Base-by-base conservation (phyloP, 2,329 filamentous ascomycete genomes). In the Hyphodiscus sp. region DNA sequence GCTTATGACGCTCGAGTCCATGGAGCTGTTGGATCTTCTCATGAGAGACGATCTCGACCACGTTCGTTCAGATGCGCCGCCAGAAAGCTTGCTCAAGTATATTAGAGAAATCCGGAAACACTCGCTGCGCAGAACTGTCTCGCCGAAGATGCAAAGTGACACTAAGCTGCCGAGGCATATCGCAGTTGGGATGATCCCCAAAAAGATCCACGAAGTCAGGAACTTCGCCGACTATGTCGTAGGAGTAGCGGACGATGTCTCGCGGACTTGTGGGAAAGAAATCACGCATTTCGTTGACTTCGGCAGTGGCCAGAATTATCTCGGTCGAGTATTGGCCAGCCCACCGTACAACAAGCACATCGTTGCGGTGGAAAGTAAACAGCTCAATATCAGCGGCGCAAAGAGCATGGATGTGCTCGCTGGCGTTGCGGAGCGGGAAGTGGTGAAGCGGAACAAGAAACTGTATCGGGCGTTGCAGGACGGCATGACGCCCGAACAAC, bases 301-400 rank as follows among this genome's bases (percentile, higher is more conserved):
- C 70, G 94, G 94, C 26, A 96, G 91, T 50, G 94, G 94, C 0
- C 92, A 97, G 69, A 97, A 96, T 67, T 99, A 99, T 66, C 82
- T 99, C 2, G 92, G 94, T 0, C 81, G 94, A 45, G 87, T 89
- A 1, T 76, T 99, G 54, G 92, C 92, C 15, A 90, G 86, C 57
- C 78, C 85, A 51, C 91, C 91, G 0, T 96, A 95, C 72, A 89
- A 91, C 65, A 84, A 85, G 63, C 83, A 91, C 60, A 87, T 97
- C 44, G 83, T 97, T 51, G 94, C 92, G 1, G 90, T 99, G 33
- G 94, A 99, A 71, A 88, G 90, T 54, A 84, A 85, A 58, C 85
- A 89, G 64, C 83, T 87, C 63, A 96, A 96, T 65, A 95, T 97
- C 56, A 81, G 81, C 20, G 90, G 90, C 9, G 92, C 94, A 4